Conservation (phyloP, 2,329 filamentous ascomycete species). For the Trichoderma sp. region DNA sequence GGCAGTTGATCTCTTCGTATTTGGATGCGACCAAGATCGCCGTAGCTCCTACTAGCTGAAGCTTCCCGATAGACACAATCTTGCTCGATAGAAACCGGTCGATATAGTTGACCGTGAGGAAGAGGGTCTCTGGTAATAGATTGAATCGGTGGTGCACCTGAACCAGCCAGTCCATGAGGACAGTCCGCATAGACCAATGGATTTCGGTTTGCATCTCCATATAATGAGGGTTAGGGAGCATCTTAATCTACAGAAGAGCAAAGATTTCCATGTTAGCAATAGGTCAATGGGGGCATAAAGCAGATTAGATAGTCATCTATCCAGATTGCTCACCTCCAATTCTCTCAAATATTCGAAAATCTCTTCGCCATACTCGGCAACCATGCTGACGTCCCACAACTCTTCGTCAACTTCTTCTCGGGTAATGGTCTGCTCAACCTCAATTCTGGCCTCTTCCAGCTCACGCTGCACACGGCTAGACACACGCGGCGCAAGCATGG, state of each 20-base stretch:
- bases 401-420: slow-evolving; percentile 84
- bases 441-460: slow-evolving; percentile 63
- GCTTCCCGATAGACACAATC: slow-evolving; percentile 89
- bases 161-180: slow-evolving; percentile 97
- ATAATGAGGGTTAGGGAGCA: slow-evolving; percentile 88
- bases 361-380: slow-evolving; percentile 92
- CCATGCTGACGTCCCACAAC: slow-evolving; percentile 93
- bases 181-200: slow-evolving; percentile 97
- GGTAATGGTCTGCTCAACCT: slow-evolving; percentile 69
- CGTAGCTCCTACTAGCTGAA: slow-evolving; percentile 94
- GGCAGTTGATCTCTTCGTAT: slow-evolving; percentile 98
- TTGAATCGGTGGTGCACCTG: slow-evolving; percentile 93
- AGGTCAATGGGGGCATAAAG: neutral
- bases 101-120: slow-evolving; percentile 93
- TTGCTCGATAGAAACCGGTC: slow-evolving; percentile 95
- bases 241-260: slow-evolving; percentile 58
- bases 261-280: neutral
- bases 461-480: slow-evolving; percentile 71
- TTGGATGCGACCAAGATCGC: slow-evolving; percentile 95
- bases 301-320: neutral
- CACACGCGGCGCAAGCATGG: slow-evolving; percentile 70
- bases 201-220: slow-evolving; percentile 98
- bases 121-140: slow-evolving; percentile 90
- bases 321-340: slow-evolving; percentile 67
- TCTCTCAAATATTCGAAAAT: slow-evolving; percentile 91